A percentile compares a stretch with the other conserved stretches of the same genome.
Evolutionary conservation across 331 rosid species (phyloP).

Genomic region (Rhamnella rubrinervis): DNA sequence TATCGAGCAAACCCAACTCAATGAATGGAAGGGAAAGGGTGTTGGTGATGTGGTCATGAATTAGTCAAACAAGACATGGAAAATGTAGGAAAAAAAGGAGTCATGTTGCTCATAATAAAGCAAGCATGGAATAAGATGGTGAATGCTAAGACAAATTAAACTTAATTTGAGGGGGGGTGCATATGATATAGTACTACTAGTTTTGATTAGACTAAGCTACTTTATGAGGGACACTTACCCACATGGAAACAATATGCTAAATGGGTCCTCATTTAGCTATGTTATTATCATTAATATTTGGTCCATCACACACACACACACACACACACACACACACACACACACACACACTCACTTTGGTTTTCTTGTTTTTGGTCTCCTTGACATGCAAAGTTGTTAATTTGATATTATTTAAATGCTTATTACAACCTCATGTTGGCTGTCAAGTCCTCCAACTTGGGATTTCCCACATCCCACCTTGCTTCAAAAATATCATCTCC

Average conservation of each 20-base stretch:
- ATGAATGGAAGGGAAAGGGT: no score
- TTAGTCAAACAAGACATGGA: not conserved
- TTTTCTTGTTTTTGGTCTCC: not conserved
- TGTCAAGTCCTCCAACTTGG: no score
- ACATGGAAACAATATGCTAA: not conserved
- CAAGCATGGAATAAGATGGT: not conserved
- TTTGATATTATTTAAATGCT: no score
- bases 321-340: not conserved
- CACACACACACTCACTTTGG: no score
- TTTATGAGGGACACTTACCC: slow-evolving; percentile 7
- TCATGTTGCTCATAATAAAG: slow-evolving; percentile 21
- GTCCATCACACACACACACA: not conserved
- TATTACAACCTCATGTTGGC: no score
- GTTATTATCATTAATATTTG: not conserved
- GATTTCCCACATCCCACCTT: no score
- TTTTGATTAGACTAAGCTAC: slow-evolving; percentile 27
- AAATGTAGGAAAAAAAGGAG: slow-evolving; percentile 24
- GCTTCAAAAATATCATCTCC: no score
- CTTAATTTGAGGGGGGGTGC: not conserved
- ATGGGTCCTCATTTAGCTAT: slow-evolving; percentile 23
- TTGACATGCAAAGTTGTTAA: no score
- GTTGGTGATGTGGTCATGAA: not conserved
- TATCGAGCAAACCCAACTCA: no score
- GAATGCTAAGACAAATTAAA: slow-evolving; percentile 9
- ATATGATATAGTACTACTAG: not conserved